A percentile compares a stretch with the other conserved stretches of the same genome.
These are phyloP conservation scores for Sedum album DNA, from an alignment of 164 flowering plant genomes.

Conservation along the genomic window DNA sequence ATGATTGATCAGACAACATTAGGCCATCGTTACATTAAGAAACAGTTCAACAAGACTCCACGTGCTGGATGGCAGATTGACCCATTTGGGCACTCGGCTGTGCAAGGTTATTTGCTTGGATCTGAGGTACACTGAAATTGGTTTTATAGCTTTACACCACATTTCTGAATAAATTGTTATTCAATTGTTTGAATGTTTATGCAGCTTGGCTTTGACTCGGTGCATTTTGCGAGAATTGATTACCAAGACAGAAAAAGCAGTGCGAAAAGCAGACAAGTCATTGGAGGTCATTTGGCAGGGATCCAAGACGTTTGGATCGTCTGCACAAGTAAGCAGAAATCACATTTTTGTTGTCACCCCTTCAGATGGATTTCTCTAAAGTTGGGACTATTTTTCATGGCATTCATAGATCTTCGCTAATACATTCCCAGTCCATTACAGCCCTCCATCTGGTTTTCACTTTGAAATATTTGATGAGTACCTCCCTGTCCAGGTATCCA, in stretches of 20 bases:
- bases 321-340: constrained; percentile 48
- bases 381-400: constrained; percentile 6
- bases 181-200: background rate
- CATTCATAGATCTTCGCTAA: constrained; percentile 58
- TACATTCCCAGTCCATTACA: constrained; percentile 66
- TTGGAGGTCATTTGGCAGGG: constrained; percentile 92
- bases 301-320: constrained; percentile 72
- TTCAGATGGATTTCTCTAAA: constrained; percentile 6
- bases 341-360: background rate
- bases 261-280: constrained; percentile 59
- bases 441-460: constrained; percentile 64
- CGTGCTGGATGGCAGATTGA: constrained; percentile 97
- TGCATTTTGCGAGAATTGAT: constrained; percentile 85
- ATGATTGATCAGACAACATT: constrained; percentile 96
- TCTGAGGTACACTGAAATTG: constrained; percentile 45
- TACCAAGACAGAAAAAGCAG: constrained; percentile 82
- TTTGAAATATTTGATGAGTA: constrained; percentile 58
- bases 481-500: constrained; percentile 60
- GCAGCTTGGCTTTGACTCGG: constrained; percentile 85
- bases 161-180: background rate
- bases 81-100: constrained; percentile 94
- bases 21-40: constrained; percentile 56
- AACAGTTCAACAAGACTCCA: constrained; percentile 60
- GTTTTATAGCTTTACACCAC: background rate
- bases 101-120: constrained; percentile 84